A percentile compares a stretch with the other conserved stretches of the same genome.
Evolutionary conservation across 2,329 filamentous ascomycete species (phyloP).

Genomic region (Microsporum audouinii): DNA sequence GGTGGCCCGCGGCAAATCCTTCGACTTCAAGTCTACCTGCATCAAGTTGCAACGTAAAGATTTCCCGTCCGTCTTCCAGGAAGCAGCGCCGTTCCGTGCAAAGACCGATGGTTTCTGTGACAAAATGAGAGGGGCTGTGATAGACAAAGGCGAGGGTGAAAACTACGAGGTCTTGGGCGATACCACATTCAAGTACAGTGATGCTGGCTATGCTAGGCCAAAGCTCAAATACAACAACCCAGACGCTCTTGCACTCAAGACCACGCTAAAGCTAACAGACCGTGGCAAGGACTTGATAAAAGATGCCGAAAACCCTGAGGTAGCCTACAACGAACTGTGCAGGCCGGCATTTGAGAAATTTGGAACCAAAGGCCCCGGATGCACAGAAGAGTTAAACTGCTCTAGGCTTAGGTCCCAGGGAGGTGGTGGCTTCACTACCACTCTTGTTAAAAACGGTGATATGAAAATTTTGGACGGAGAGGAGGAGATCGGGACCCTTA

Average conservation of each 20-base stretch:
- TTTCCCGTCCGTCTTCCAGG: neutral
- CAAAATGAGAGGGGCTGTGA: neutral
- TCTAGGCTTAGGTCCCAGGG: neutral
- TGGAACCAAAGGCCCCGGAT: conserved; percentile 5
- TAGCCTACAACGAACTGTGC: neutral
- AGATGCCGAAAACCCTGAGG: neutral
- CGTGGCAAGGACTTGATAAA: neutral
- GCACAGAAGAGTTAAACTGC: neutral
- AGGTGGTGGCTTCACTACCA: neutral
- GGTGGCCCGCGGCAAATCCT: neutral
- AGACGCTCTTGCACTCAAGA: neutral
- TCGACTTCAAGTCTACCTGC: neutral
- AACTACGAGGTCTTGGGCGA: neutral
- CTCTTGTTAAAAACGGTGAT: neutral
- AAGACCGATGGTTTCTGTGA: neutral
- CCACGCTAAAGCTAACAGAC: neutral
- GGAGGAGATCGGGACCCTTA: neutral
- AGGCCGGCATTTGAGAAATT: neutral
- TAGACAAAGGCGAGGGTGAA: neutral
- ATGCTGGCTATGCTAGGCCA: neutral
- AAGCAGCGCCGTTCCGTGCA: neutral
- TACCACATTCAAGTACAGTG: neutral
- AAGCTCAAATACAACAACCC: neutral
- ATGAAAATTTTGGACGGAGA: neutral
- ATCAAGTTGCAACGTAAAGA: neutral